Evolutionary conservation across 2,329 filamentous ascomycete genomes (phyloP), one percentile per base, ranked within the genome.

Genomic region (Arthrobotrys entomopaga): DNA sequence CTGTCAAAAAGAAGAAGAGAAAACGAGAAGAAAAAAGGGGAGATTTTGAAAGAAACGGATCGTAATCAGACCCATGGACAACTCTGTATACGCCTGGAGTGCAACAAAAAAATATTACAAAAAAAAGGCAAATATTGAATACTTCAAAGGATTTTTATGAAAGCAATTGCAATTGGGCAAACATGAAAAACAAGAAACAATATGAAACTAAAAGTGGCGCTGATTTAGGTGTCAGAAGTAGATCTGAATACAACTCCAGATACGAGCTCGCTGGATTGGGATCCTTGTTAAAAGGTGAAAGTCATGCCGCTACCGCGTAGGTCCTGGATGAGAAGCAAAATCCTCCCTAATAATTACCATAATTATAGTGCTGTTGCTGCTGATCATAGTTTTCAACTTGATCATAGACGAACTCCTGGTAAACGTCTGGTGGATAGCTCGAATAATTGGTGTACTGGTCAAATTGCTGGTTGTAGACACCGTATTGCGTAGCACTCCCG

Each of bases 381-480:
- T 72, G 67, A 43, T 26, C 26, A 15, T 72, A 61, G 16, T 11
- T 15, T 16, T 56, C 40, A 20, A 15, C 8, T 20, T 59, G 65
- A 11, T 42, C 29, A 42, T 73, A 66, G 0, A 20, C 15, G 11
- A 15, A 5, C 10, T 53, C 38, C 26, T 60, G 60, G 13, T 65
- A 72, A 3, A n/a, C 26, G 24, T 54, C 48, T 10, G 49, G 40
- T 10, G 16, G 24, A 26, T 69, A 69, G 7, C 6, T 49, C 34
- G 22, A 19, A 49, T 61, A 69, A 34, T 56, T 26, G 20, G 4
- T 20, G n/a, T 53, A 59, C 20, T 58, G 46, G n/a, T 53, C 29
- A 38, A 52, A 66, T 13, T 53, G 53, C 34, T 67, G 48, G 24
- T 24, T 13, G 20, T 60, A 54, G 8, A 3, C 22, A 0, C 2